These are phyloP conservation scores for Coniosporium tulheliwenetii DNA, from an alignment of 2,329 filamentous ascomycete genomes.

Conservation along the genomic window DNA sequence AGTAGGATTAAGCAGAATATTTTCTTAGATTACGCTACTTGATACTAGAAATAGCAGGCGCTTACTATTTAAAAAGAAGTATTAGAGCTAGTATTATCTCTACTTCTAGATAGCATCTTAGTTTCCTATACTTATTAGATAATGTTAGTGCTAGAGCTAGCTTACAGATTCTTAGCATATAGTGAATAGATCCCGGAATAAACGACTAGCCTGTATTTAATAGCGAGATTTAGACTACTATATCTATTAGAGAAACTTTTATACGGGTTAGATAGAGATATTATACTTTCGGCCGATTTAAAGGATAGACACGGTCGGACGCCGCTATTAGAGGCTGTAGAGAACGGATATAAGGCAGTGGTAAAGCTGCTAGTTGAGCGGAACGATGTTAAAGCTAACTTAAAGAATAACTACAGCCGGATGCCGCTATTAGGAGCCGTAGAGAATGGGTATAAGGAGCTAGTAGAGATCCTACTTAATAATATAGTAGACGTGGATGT, in stretches of 20 bases:
- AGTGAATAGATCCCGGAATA: constrained; percentile 4
- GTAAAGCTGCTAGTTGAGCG: no score
- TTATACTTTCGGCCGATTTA: not conserved
- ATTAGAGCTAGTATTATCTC: constrained; percentile 1
- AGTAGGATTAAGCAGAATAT: constrained; percentile 6
- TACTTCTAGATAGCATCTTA: not conserved
- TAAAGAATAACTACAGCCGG: no score
- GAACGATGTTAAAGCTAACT: no score
- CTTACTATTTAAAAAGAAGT: constrained; percentile 3
- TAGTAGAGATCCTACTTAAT: no score
- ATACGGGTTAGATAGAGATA: not conserved
- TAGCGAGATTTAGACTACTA: constrained; percentile 11
- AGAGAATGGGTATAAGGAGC: no score
- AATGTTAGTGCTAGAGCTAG: not conserved
- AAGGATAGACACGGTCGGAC: not conserved
- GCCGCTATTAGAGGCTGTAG: not conserved
- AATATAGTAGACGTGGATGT: no score
- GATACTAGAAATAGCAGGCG: constrained; percentile 12
- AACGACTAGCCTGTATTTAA: constrained; percentile 10
- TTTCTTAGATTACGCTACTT: constrained; percentile 14
- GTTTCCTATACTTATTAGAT: not conserved
- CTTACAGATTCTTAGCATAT: not conserved
- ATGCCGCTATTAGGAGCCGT: no score
- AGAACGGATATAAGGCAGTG: constrained; percentile 2
- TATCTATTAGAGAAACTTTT: not conserved